These are phyloP conservation scores for Prunus salicina DNA, from an alignment of 306 rosid species.

Conservation along the genomic window DNA sequence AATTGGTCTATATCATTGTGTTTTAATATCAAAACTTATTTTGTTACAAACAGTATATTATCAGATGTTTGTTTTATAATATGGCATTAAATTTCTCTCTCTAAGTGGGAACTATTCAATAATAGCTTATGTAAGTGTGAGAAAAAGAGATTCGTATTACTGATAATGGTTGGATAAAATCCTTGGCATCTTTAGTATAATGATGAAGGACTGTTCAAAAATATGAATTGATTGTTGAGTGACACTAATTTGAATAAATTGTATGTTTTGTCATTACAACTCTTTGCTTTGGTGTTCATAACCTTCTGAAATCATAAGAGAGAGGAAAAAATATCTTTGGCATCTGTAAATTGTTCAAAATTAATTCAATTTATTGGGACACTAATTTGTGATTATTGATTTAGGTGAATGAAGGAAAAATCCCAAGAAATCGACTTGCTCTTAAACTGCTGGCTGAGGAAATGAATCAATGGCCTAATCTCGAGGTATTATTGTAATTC, in stretches of 20 bases:
- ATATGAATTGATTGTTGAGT: neutral
- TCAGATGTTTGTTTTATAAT: too few relatives aligned
- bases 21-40: too few relatives aligned
- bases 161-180: neutral
- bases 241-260: neutral
- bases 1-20: neutral
- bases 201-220: neutral
- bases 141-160: neutral
- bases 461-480: slow-evolving; percentile 82
- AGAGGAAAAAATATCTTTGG: neutral
- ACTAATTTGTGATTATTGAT: slow-evolving; percentile 9
- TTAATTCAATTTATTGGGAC: neutral
- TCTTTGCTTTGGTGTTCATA: neutral
- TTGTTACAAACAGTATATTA: too few relatives aligned
- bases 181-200: neutral
- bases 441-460: slow-evolving; percentile 85
- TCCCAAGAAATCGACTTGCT: slow-evolving; percentile 62
- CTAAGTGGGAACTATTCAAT: neutral
- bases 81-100: too few relatives aligned
- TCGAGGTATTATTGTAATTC: slow-evolving; percentile 63
- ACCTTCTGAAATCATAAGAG: neutral
- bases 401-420: slow-evolving; percentile 82
- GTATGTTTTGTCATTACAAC: neutral
- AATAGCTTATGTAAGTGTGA: neutral
- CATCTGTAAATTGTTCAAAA: neutral